Evolutionary conservation across 805 yeast genomes (phyloP).

Genomic region (Phaffomyces thermotolerans): DNA sequence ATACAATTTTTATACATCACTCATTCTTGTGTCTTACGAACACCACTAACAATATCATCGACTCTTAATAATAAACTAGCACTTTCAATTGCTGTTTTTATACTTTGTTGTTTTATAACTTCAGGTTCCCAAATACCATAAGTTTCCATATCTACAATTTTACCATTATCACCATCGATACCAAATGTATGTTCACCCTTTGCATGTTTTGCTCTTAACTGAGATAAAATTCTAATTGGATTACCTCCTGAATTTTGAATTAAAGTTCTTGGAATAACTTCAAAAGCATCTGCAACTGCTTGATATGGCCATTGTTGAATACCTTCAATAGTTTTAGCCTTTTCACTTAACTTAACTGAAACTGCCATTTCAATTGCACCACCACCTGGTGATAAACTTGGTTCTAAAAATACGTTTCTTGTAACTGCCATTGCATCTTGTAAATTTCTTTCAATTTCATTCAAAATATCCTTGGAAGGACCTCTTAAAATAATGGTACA

Average conservation of each 20-base stretch:
- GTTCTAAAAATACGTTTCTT: conserved; percentile 90
- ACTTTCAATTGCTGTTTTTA: conserved; percentile 96
- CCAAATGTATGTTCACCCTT: conserved; percentile 82
- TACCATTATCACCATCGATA: conserved; percentile 91
- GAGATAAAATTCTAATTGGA: conserved; percentile 83
- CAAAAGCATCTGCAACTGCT: conserved; percentile 98
- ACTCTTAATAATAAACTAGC: conserved; percentile 92
- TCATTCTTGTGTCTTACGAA: conserved; percentile 44
- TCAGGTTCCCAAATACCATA: conserved; percentile 99
- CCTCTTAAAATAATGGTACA: conserved; percentile 93
- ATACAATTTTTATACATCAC: not conserved
- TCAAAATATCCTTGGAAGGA: conserved; percentile 91
- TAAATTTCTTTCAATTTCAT: conserved; percentile 92
- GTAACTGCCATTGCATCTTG: conserved; percentile 99
- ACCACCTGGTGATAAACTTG: conserved; percentile 95
- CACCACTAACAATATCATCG: conserved; percentile 96
- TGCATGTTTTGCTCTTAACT: conserved; percentile 93
- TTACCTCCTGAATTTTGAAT: conserved; percentile 98
- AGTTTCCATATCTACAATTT: conserved; percentile 88
- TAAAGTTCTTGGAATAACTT: conserved; percentile 95
- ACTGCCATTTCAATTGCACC: conserved; percentile 99
- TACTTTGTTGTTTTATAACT: conserved; percentile 92
- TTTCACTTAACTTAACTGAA: conserved; percentile 77
- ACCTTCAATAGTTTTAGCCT: conserved; percentile 89
- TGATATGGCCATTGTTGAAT: conserved; percentile 98